These are phyloP conservation scores for Claviceps digitariae DNA, from an alignment of 2,329 filamentous ascomycete genomes.

Conservation along the genomic window DNA sequence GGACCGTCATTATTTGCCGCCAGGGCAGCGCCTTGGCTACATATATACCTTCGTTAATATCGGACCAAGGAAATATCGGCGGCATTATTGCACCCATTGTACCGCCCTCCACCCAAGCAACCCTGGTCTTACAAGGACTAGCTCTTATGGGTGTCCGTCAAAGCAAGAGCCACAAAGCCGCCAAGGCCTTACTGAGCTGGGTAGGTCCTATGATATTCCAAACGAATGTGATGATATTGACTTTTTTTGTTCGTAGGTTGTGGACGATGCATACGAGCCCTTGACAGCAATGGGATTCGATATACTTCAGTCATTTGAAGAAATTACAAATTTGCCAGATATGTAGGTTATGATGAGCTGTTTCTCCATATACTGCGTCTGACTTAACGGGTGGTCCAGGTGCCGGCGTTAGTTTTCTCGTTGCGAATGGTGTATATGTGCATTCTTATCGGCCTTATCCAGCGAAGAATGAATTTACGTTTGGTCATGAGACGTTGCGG, in stretches of 20 bases:
- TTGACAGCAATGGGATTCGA: slow-evolving; percentile 70
- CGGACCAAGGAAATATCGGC: slow-evolving; percentile 46
- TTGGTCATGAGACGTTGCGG: no score
- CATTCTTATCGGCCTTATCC: not conserved
- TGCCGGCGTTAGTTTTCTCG: not conserved
- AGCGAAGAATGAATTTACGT: not conserved
- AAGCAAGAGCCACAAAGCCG: slow-evolving; percentile 64
- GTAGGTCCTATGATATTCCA: slow-evolving; percentile 34
- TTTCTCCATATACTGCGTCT: not conserved
- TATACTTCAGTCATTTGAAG: slow-evolving; percentile 67
- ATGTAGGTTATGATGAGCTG: slow-evolving; percentile 23
- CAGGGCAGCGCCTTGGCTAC: slow-evolving; percentile 53
- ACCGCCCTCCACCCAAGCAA: slow-evolving; percentile 53
- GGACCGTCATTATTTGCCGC: slow-evolving; percentile 68
- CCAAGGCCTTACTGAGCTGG: slow-evolving; percentile 64
- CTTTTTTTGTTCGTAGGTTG: slow-evolving; percentile 35
- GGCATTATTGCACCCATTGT: slow-evolving; percentile 74
- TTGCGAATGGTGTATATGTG: not conserved
- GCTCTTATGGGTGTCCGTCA: slow-evolving; percentile 71
- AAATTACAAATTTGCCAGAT: slow-evolving; percentile 53
- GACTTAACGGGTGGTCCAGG: not conserved
- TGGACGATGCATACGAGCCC: slow-evolving; percentile 59
- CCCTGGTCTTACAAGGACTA: slow-evolving; percentile 59
- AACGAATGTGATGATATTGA: slow-evolving; percentile 6
- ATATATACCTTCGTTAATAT: slow-evolving; percentile 55